Evolutionary conservation across 306 rosid species (phyloP), one percentile per base, ranked within the genome.

Genomic region (Casuarina equisetifolia): DNA sequence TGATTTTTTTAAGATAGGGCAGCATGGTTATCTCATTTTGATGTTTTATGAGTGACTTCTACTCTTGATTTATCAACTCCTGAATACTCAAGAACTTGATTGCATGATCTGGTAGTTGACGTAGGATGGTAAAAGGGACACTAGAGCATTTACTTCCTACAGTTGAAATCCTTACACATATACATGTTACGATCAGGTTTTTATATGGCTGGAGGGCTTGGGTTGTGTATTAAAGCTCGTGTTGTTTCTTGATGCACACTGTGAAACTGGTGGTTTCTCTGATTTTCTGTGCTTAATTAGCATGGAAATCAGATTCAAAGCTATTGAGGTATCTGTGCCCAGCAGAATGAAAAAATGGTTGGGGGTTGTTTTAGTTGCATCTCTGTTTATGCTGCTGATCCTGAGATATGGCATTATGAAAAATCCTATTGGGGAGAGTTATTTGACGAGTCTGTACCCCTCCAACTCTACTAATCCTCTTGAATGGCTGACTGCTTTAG

Each of bases 261-360:
- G 45, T 70, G 63, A 75, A 52, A 75, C 48, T 50, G 36, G 59
- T 62, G 75, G 53, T 80, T 25, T 39, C 46, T 73, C 75, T 76
- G 79, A 58, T 63, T 59, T 84, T 81, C 50, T 63, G 16, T 78
- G 83, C 76, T 77, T 62, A 48, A 51, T 80, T 62, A 77, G 68
- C 42, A 40, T 78, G 86, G 83, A 81, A 9, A 78, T 78, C 71
- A 35, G 82, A 74, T 35, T 70, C 72, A 66, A 82, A 79, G 59
- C 68, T 69, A 53, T 84, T 82, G 82, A 63, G 74, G 76, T 68
- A 80, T 49, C 51, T 72, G 59, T 77, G 35, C 72, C 83, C 75
- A 46, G 79, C 79, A 90, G 84, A 82, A 96, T 96, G 99, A 93
- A 96, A 87, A 96, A 80, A 90, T 91, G 85, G 79, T 91, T 86